phyloP scores from a whole-genome alignment of 2,329 filamentous ascomycete species.

The Colletotrichum spinosum region DNA sequence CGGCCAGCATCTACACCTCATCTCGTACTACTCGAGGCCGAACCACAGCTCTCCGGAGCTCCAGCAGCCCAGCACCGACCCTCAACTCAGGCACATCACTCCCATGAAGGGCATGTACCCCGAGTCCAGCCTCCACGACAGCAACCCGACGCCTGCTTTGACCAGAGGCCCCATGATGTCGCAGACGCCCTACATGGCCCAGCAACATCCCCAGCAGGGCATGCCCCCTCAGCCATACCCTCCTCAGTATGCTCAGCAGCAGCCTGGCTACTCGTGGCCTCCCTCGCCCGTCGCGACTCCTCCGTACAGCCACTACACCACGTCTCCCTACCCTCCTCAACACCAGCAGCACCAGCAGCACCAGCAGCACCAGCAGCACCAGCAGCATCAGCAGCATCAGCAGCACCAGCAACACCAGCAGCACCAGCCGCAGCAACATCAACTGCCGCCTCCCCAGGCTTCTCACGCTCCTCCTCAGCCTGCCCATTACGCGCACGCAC shows the following conservation, averaged over 20 bases:
- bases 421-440: conserved; percentile 26
- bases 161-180: conserved; percentile 78
- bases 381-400: conserved; percentile 27
- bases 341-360: conserved; percentile 33
- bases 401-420: conserved; percentile 37
- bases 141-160: conserved; percentile 82
- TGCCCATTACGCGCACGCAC: conserved; percentile 43
- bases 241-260: conserved; percentile 54
- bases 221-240: conserved; percentile 51
- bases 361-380: conserved; percentile 35
- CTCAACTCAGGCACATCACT: conserved; percentile 81
- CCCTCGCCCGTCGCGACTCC: conserved; percentile 67
- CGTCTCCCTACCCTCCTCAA: conserved; percentile 49
- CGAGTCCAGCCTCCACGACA: conserved; percentile 91
- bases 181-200: conserved; percentile 49
- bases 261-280: conserved; percentile 62
- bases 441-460: conserved; percentile 39
- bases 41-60: conserved; percentile 79
- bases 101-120: conserved; percentile 97
- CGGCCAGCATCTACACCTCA: conserved; percentile 92
- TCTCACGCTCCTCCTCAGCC: conserved; percentile 44
- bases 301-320: conserved; percentile 61
- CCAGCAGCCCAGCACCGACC: conserved; percentile 84
- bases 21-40: conserved; percentile 93
- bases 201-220: conserved; percentile 48